A percentile compares a stretch with the other conserved stretches of the same genome.
These are phyloP conservation scores for Porcisia hertigi DNA, from an alignment of 208 protist species.

Conservation along the genomic window DNA sequence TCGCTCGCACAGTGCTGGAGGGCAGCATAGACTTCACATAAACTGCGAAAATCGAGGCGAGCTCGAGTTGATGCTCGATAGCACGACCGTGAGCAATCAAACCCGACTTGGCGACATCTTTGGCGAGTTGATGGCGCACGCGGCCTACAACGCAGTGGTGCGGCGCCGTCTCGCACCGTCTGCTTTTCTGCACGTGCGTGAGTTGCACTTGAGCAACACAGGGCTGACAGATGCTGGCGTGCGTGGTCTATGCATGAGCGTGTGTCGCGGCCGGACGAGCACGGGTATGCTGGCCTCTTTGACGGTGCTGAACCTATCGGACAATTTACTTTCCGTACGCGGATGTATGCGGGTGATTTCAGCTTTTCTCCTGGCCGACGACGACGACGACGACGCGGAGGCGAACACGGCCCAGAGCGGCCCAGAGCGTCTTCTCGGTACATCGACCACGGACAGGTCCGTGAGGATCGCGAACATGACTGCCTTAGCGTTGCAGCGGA, in stretches of 20 bases:
- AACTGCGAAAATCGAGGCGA: constrained; percentile 26
- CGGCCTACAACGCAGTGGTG: constrained; percentile 50
- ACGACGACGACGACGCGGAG: constrained; percentile 1
- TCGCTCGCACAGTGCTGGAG: constrained; percentile 6
- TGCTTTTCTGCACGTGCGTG: constrained; percentile 55
- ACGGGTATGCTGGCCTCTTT: constrained; percentile 56
- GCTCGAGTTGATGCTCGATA: constrained; percentile 48
- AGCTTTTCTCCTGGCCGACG: constrained; percentile 44
- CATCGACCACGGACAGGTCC: constrained; percentile 10
- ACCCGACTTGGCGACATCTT: constrained; percentile 68
- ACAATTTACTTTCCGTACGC: constrained; percentile 56
- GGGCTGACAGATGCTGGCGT: constrained; percentile 69
- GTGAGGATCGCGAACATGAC: constrained; percentile 14
- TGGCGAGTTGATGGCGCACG: constrained; percentile 70
- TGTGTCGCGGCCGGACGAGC: constrained; percentile 16
- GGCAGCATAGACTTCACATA: constrained; percentile 21
- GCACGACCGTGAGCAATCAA: constrained; percentile 38
- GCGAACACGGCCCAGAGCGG: not conserved
- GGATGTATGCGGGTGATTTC: constrained; percentile 58
- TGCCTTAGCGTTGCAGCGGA: constrained; percentile 49
- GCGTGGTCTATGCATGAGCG: constrained; percentile 47
- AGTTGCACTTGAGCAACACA: constrained; percentile 58
- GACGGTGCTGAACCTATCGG: constrained; percentile 57
- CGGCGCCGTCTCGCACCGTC: constrained; percentile 33
- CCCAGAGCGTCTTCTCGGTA: not conserved